Evolutionary conservation across 2,329 filamentous ascomycete species (phyloP), one percentile per base, ranked within the genome.

Genomic region (Elsinoe fawcettii): DNA sequence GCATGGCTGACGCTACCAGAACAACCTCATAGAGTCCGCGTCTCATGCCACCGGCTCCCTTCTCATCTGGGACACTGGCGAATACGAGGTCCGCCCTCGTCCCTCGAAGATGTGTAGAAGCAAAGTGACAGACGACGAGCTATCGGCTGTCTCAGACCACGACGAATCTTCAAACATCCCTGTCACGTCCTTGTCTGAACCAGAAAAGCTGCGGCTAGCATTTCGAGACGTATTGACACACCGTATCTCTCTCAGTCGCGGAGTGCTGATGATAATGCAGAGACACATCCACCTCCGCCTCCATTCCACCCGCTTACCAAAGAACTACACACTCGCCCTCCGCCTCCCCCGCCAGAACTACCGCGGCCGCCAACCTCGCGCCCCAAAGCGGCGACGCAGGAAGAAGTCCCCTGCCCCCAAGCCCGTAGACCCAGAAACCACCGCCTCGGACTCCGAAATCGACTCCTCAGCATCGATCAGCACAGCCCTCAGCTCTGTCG

Each of bases 51-150:
- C 72, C 11, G 73, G 74, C n/a, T 73, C 70, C 5, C 64, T 75
- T 1, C 65, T 76, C 11, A 74, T 75, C 30, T 76, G 73, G 73
- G 74, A 76, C 46, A 75, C 69, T 7, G 74, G 74, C 20, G 72
- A 73, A 47, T 75, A 75, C 56, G 67, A 67, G 53, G 65, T 75
- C 9, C 63, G 75, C 5, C 63, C 65, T 6, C 62, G 63, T 2
- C 57, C 46, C 1, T 62, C 66, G 11, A 55, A 63, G 43, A 18
- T 63, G 22, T 55, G 61, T n/a, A 44, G 65, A 51, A 18, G 60
- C 43, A 51, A 65, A 51, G 58, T 62, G 47, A 67, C 69, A 60
- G 65, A 74, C 59, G 60, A 74, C 60, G 68, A 70, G 46, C 41
- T 61, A 1, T 69, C 66, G 12, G 63, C 65, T 25, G 34, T 11